A percentile compares a stretch with the other conserved stretches of the same genome.
phyloP scores from a whole-genome alignment of 2,329 filamentous ascomycete genomes.

The Passalora sequoiae region DNA sequence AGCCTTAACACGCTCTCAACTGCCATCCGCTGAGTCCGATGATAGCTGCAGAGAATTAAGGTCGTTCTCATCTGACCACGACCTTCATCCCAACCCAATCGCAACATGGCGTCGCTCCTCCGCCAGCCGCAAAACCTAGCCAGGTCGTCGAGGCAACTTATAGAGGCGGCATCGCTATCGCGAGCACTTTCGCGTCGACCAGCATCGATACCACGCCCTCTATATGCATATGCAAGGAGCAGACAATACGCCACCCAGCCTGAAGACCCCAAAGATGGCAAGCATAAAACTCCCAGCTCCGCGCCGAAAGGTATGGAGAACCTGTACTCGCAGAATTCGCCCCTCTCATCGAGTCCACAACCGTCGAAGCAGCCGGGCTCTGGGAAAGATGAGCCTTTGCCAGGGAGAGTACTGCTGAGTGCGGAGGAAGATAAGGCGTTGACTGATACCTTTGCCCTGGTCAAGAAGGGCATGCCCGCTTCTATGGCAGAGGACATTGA shows the following conservation, averaged over 20 bases:
- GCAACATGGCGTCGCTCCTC: conserved; percentile 34
- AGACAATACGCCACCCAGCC: conserved; percentile 43
- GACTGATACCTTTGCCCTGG: conserved; percentile 50
- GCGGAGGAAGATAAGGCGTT: conserved; percentile 55
- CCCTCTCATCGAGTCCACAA: conserved; percentile 33
- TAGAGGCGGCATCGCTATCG: conserved; percentile 32
- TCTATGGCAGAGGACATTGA: conserved; percentile 58
- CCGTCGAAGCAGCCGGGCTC: conserved; percentile 34
- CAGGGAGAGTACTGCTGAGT: conserved; percentile 45
- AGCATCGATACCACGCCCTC: conserved; percentile 39
- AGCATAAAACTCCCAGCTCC: conserved; percentile 32
- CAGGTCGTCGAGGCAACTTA: conserved; percentile 32
- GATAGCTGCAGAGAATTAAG: background rate
- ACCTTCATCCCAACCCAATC: background rate
- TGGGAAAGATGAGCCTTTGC: conserved; percentile 33
- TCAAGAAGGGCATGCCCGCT: conserved; percentile 57
- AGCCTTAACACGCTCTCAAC: background rate
- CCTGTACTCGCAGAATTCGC: conserved; percentile 41
- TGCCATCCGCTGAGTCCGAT: background rate
- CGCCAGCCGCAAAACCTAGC: conserved; percentile 33
- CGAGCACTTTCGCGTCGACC: conserved; percentile 34
- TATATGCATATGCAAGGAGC: conserved; percentile 41
- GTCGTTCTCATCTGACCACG: background rate
- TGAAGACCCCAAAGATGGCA: conserved; percentile 38
- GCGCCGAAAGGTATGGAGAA: conserved; percentile 43